phyloP scores from a whole-genome alignment of 1,284 basidiomycete species.

The Pholiota adiposa region DNA sequence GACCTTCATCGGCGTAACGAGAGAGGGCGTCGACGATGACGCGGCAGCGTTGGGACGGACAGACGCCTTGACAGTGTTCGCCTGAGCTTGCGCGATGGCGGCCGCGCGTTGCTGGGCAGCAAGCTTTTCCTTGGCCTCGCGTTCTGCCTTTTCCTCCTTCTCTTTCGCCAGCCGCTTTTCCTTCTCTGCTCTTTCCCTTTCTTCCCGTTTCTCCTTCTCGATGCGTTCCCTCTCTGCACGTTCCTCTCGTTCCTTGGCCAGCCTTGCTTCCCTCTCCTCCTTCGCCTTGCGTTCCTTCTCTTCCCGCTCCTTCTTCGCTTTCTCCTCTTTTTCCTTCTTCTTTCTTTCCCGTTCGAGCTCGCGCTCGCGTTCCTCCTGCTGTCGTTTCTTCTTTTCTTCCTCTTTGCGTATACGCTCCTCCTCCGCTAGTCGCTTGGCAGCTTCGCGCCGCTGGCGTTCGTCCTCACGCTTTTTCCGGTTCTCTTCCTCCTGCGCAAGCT shows the following conservation, averaged over 20 bases:
- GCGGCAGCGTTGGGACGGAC: conserved; percentile 41
- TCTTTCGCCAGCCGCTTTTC: conserved; percentile 54
- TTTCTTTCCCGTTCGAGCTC: conserved; percentile 65
- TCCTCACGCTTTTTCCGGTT: conserved; percentile 71
- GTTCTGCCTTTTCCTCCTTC: conserved; percentile 53
- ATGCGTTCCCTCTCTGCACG: conserved; percentile 68
- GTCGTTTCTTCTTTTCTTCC: conserved; percentile 66
- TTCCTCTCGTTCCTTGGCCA: conserved; percentile 62
- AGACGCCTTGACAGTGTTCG: conserved; percentile 37
- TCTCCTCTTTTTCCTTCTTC: conserved; percentile 65
- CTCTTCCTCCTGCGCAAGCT: conserved; percentile 62
- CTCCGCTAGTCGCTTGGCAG: conserved; percentile 73
- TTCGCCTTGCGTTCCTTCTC: conserved; percentile 69
- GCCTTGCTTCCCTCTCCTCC: conserved; percentile 61
- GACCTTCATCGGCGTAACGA: conserved; percentile 40
- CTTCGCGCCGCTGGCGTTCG: conserved; percentile 61
- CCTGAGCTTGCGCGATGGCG: conserved; percentile 26
- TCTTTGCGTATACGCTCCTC: conserved; percentile 81
- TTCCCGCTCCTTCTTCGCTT: conserved; percentile 58
- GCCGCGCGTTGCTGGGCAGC: conserved; percentile 39
- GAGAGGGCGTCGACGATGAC: conserved; percentile 47
- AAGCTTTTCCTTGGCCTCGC: conserved; percentile 50
- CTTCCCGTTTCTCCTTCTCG: conserved; percentile 51
- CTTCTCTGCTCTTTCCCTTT: conserved; percentile 46
- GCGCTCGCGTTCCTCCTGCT: conserved; percentile 67